Conservation (phyloP, 306 rosid genomes). For the Trifolium subterraneum region DNA sequence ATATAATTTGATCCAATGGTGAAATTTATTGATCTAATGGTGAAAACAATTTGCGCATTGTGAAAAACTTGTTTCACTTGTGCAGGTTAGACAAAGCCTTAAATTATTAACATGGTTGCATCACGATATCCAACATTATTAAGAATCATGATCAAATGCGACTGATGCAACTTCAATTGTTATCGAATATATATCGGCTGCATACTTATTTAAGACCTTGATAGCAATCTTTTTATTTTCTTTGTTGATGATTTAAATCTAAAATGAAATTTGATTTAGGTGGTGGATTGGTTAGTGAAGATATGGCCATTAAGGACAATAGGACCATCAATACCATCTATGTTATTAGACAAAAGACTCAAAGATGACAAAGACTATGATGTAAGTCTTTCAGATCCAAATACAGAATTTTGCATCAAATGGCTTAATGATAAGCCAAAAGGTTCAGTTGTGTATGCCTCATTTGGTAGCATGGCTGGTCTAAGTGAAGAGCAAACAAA, state of each 20-base stretch:
- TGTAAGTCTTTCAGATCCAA: constrained; percentile 1
- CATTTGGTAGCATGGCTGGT: constrained; percentile 40
- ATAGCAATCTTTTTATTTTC: neutral
- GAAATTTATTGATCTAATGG: too few relatives aligned
- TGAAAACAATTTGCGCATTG: too few relatives aligned
- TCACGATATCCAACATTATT: neutral
- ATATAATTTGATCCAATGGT: too few relatives aligned
- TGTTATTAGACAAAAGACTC: constrained; percentile 28
- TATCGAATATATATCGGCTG: neutral
- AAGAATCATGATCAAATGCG: neutral
- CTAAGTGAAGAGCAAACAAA: constrained; percentile 15
- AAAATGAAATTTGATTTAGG: neutral
- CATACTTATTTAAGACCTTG: neutral
- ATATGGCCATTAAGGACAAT: constrained; percentile 31
- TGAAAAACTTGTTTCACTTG: too few relatives aligned
- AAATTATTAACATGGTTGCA: neutral
- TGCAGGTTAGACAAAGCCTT: too few relatives aligned
- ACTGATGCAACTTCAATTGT: neutral
- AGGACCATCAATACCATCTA: constrained; percentile 31
- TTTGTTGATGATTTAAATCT: neutral
- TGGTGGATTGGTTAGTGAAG: constrained; percentile 30
- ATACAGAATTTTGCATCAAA: constrained; percentile 17
- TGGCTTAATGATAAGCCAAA: constrained; percentile 30
- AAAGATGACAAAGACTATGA: constrained; percentile 14
- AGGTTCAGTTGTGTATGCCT: constrained; percentile 33